Evolutionary conservation across 2,329 filamentous ascomycete genomes (phyloP), one percentile per base, ranked within the genome.

Genomic region (Cladophialophora immunda): DNA sequence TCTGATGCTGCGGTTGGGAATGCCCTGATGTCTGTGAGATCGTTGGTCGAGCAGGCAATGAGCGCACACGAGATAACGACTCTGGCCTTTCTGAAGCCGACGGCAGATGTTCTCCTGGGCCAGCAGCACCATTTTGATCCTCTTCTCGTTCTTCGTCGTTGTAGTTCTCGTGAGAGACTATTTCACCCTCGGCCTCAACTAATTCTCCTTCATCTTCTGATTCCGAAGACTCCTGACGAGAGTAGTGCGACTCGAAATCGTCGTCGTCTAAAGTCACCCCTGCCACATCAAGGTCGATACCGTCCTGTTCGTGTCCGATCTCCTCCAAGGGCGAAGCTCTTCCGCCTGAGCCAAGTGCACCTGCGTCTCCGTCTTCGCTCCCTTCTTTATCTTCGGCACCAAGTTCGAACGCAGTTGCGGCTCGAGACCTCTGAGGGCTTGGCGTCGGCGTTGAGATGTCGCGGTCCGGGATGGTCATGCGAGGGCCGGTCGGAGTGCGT

Each of bases 161-260:
- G 7, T 54, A 22, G 17, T 57, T 36, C 50, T 34, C n/a, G 8
- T 19, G 17, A 61, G 15, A 53, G 19, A 32, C 9, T 9, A 38
- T 32, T 25, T 64, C 55, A 1, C 60, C 71, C 8, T 67, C 50
- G 5, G 41, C 65, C 45, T 71, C 58, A 22, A 65, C 65, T 8
- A 72, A 68, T 13, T 62, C 69, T 32, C 68, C 70, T 25, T 73
- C 68, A 7, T 70, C 38, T 15, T 68, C 72, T 62, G 75, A 76
- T 54, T 76, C 78, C 0, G 79, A 78, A 0, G 77, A 78, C 54
- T 78, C 76, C 32, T 78, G 78, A 22, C 79, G 65, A 3, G 77
- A 82, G 58, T 82, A 83, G 27, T 82, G 81, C 3, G 81, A 81
- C 62, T 81, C 78, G 56, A 83, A 81, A 65, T 82, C 80, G 4